Conservation (phyloP, 2,329 filamentous ascomycete species). For the Decorospora gaudefroyi region DNA sequence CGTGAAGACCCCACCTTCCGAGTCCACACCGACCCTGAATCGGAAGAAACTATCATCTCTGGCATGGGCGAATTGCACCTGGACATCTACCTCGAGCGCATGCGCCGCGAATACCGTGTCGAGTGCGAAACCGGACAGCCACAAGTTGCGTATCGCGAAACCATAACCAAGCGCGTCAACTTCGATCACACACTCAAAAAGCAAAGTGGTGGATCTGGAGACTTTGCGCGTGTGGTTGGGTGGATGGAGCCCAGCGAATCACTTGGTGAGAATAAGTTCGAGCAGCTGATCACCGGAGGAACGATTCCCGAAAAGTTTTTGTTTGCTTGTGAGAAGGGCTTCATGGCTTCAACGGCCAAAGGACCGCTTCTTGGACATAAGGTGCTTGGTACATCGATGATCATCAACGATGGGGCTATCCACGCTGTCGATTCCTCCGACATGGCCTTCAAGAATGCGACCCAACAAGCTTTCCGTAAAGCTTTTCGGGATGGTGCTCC, state of each 20-base stretch:
- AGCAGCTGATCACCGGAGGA: conserved; percentile 84
- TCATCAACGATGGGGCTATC: conserved; percentile 93
- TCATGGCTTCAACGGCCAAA: conserved; percentile 78
- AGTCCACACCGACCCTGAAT: conserved; percentile 88
- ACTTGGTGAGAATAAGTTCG: conserved; percentile 77
- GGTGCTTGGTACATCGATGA: conserved; percentile 87
- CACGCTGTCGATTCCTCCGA: conserved; percentile 98
- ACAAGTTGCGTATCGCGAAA: conserved; percentile 96
- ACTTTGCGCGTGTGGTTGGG: conserved; percentile 90
- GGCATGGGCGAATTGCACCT: conserved; percentile 98
- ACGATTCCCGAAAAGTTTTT: conserved; percentile 95
- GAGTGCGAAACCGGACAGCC: conserved; percentile 96
- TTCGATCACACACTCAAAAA: conserved; percentile 96
- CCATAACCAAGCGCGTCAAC: conserved; percentile 75
- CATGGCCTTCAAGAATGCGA: conserved; percentile 92
- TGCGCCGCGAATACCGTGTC: conserved; percentile 94
- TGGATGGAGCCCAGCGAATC: conserved; percentile 84
- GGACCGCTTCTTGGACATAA: conserved; percentile 91
- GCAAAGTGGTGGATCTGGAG: conserved; percentile 92
- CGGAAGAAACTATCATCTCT: conserved; percentile 94
- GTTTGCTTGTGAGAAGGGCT: conserved; percentile 92
- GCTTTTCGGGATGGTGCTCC: conserved; percentile 81
- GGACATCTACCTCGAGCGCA: conserved; percentile 96
- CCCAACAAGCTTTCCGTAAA: conserved; percentile 95
- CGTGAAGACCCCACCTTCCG: conserved; percentile 98